Conservation (phyloP, 192 early-diverging fungal species). For the Pilaira anomala region DNA sequence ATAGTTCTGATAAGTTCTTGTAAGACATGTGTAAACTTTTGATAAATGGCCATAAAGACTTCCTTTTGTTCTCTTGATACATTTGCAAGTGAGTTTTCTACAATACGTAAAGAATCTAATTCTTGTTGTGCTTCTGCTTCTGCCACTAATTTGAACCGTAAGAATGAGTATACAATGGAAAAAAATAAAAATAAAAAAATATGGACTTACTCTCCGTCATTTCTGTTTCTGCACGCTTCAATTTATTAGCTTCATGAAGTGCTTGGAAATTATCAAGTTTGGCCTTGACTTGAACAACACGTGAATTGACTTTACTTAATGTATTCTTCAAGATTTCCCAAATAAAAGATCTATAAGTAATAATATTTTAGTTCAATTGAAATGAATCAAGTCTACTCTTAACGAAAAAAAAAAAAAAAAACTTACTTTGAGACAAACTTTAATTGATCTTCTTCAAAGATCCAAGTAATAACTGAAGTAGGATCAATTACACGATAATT, state of each 20-base stretch:
- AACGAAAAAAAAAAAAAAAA: neutral
- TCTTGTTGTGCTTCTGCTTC: constrained; percentile 40
- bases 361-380: neutral
- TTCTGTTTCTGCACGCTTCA: constrained; percentile 25
- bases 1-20: constrained; percentile 37
- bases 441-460: constrained; percentile 58
- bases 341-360: constrained; percentile 53
- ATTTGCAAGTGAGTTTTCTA: constrained; percentile 63
- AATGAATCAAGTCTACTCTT: neutral
- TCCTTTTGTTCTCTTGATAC: constrained; percentile 81
- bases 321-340: constrained; percentile 90
- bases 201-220: constrained; percentile 20
- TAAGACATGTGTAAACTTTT: constrained; percentile 59
- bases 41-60: constrained; percentile 69
- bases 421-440: constrained; percentile 40
- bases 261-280: constrained; percentile 45
- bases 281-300: constrained; percentile 65
- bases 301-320: constrained; percentile 79
- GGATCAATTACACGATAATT: constrained; percentile 94
- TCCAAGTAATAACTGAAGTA: constrained; percentile 73
- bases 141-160: constrained; percentile 7
- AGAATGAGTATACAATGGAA: neutral
- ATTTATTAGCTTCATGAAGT: constrained; percentile 30
- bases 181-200: neutral
- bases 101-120: constrained; percentile 43